Base-by-base conservation (phyloP, 129 eudicot species). In the Cynara cardunculus region DNA sequence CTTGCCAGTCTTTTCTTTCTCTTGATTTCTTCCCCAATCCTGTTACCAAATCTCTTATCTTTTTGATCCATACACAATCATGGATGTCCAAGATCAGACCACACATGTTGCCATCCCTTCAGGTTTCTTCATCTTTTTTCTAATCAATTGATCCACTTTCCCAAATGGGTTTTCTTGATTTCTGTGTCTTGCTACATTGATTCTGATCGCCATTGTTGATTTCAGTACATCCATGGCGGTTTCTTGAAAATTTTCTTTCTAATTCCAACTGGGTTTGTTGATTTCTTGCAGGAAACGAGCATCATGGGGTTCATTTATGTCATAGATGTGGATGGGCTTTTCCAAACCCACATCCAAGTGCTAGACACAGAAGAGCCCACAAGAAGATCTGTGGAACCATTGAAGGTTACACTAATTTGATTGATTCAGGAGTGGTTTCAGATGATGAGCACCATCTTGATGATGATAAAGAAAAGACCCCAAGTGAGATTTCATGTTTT, bases 261-360 rank as follows among this genome's bases (percentile, higher is more conserved):
- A 46, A 44, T 12, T 44, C 56, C 59, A 56, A 56, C 32, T 73
- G 82, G 68, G 59, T 78, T 76, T 69, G 31, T 82, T 53, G 62
- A 68, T 75, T 27, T 71, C 65, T 77, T 69, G 76, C 81, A 93
- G 96, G 87, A 86, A 90, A 85, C 73, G 92, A 78, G 61, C 77
- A 80, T 78, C 88, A 92, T 28, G 89, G 89, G 18, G 90, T 75
- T 73, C 76, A 88, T 87, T n/a, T 87, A 27, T 95, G 99, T 76
- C 84, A 53, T 70, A 85, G 87, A 87, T 95, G 99, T 85, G 97
- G 99, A 22, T 95, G 99, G 99, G 86, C 96, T 9, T 95, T 84
- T 80, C 94, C 97, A 18, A 95, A 95, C 64, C 84, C 91, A 75
- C 96, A 95, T 64, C 99, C 97, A 19, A 95, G 97, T 83, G 83